Conservation (phyloP, 2,329 filamentous ascomycete genomes). For the Coleophoma eucalyptorum region DNA sequence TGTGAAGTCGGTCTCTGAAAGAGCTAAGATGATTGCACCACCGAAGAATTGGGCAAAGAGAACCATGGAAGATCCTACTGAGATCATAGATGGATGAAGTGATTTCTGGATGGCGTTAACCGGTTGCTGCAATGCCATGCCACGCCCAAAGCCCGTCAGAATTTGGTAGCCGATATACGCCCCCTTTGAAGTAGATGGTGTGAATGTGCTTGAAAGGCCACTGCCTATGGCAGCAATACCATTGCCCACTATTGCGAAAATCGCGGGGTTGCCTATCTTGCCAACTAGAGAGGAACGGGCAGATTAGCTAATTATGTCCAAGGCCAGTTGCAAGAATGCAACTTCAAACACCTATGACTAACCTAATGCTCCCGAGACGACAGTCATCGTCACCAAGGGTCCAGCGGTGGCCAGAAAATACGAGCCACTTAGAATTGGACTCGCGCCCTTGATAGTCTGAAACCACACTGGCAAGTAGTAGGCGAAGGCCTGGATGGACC, state of each 20-base stretch:
- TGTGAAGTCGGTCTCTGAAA: conserved; percentile 23
- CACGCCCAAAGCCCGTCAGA: too few relatives aligned
- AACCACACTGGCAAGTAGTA: conserved; percentile 46
- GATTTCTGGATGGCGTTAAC: conserved; percentile 27
- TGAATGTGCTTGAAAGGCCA: conserved; percentile 52
- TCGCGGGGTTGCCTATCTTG: too few relatives aligned
- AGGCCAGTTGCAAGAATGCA: conserved; percentile 46
- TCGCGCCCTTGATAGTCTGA: conserved; percentile 38
- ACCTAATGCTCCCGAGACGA: conserved; percentile 9
- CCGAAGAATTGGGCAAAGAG: conserved; percentile 27
- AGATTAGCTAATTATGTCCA: too few relatives aligned
- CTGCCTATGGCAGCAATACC: conserved; percentile 32
- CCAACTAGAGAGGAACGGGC: too few relatives aligned
- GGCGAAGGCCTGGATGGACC: conserved; percentile 28
- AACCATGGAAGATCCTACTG: conserved; percentile 24
- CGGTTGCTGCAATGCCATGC: not conserved
- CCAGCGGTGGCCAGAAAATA: conserved; percentile 30
- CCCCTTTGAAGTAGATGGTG: conserved; percentile 38
- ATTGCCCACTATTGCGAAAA: too few relatives aligned
- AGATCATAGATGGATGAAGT: conserved; percentile 20
- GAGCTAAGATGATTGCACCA: conserved; percentile 21
- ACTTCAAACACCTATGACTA: conserved; percentile 21
- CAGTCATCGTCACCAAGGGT: conserved; percentile 22
- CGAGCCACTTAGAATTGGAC: conserved; percentile 39
- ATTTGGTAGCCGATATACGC: conserved; percentile 58